Evolutionary conservation across 2,329 filamentous ascomycete species (phyloP).

Genomic region (Niveomyces coronatus): DNA sequence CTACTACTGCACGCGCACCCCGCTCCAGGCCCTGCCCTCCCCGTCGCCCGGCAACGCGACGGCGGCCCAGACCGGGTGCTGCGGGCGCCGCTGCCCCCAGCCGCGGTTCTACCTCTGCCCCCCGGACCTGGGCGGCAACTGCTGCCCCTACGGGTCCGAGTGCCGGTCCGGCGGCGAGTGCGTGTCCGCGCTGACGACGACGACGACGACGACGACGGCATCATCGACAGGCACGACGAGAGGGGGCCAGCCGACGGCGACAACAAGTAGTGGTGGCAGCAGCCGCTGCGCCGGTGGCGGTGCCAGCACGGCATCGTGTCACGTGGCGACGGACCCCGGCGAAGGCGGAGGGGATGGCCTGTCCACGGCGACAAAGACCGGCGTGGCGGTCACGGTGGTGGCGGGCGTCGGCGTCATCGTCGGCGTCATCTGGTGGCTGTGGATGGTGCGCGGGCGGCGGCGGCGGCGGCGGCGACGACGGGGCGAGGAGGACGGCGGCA

Average conservation of each 20-base stretch:
- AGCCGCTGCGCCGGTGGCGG: too few species aligned
- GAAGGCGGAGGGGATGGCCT: conserved; percentile 18
- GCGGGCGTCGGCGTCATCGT: conserved; percentile 32
- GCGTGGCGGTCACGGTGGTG: conserved; percentile 44
- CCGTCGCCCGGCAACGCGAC: background rate
- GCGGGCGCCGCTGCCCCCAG: conserved; percentile 28
- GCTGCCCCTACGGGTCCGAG: conserved; percentile 35
- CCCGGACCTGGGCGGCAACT: conserved; percentile 32
- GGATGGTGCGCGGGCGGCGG: conserved; percentile 29
- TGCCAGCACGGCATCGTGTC: too few species aligned
- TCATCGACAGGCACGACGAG: conserved; percentile 6
- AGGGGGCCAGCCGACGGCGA: too few species aligned
- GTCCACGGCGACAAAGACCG: conserved; percentile 42
- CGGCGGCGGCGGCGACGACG: conserved; percentile 13
- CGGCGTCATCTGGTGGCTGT: conserved; percentile 36
- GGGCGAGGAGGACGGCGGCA: too few species aligned
- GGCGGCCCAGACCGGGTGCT: conserved; percentile 23
- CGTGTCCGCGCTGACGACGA: conserved; percentile 19
- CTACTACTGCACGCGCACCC: conserved; percentile 24
- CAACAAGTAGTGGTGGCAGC: too few species aligned
- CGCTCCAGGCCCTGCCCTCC: conserved; percentile 18
- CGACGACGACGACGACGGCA: conserved; percentile 13
- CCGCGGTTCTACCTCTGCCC: conserved; percentile 37
- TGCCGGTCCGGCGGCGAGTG: conserved; percentile 30
- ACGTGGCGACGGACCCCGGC: too few species aligned